Conservation (phyloP, 1,284 basidiomycete genomes). For the Ceratobasidium sp. region DNA sequence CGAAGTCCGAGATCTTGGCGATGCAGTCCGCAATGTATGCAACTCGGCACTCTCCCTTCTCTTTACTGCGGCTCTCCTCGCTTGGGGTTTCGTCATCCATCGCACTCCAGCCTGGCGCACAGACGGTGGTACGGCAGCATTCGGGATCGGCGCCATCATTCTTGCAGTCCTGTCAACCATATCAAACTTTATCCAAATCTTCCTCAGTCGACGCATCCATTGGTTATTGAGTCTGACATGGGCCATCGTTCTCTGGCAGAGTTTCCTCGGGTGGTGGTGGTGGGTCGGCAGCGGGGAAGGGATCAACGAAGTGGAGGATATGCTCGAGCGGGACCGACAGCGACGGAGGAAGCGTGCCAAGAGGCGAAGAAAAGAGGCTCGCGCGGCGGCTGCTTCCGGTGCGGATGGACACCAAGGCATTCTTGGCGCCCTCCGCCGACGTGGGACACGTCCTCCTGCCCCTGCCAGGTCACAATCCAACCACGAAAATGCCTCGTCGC, state of each 20-base stretch:
- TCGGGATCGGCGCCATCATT: constrained; percentile 80
- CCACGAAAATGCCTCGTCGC: constrained; percentile 35
- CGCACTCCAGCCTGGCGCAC: constrained; percentile 91
- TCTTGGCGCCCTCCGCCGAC: neutral
- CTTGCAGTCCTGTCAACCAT: constrained; percentile 81
- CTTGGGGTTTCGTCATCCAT: constrained; percentile 95
- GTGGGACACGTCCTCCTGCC: constrained; percentile 16
- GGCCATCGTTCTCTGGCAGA: constrained; percentile 89
- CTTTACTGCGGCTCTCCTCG: constrained; percentile 86
- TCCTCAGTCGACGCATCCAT: constrained; percentile 72
- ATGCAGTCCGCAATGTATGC: constrained; percentile 90
- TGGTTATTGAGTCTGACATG: constrained; percentile 89
- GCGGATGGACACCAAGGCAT: constrained; percentile 10
- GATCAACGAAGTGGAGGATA: constrained; percentile 66
- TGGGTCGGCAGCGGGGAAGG: constrained; percentile 92
- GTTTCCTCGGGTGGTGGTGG: constrained; percentile 93
- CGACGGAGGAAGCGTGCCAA: constrained; percentile 54
- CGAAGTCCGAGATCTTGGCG: constrained; percentile 65
- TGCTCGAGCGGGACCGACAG: constrained; percentile 65
- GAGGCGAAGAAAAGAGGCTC: constrained; percentile 51
- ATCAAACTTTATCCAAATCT: constrained; percentile 87
- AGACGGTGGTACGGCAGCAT: constrained; percentile 94
- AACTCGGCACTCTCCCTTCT: constrained; percentile 94
- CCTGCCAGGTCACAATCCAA: constrained; percentile 5
- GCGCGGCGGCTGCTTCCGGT: constrained; percentile 43